phyloP scores from a whole-genome alignment of 768 basidiomycete species.

The Tephrocybe sp. region DNA sequence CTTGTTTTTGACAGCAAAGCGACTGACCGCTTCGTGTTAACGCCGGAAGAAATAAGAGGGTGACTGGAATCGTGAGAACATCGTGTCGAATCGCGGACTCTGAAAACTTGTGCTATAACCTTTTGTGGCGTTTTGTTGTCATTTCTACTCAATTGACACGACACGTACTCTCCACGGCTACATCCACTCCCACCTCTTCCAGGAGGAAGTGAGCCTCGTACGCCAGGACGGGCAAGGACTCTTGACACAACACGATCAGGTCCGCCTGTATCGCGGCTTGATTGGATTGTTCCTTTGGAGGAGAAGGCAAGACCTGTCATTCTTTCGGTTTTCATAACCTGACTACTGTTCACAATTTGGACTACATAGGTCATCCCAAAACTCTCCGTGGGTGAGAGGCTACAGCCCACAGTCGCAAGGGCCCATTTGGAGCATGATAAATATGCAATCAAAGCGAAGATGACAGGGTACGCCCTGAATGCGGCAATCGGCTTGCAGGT shows the following conservation, averaged over 20 bases:
- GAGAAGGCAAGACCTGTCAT: neutral
- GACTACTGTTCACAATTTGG: no score
- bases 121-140: neutral
- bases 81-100: neutral
- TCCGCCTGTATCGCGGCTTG: constrained; percentile 29
- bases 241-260: constrained; percentile 16
- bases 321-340: no score
- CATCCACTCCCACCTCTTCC: constrained; percentile 19
- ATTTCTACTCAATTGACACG: constrained; percentile 6
- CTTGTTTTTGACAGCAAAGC: no score
- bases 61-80: no score
- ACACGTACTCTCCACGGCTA: neutral
- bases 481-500: constrained; percentile 65
- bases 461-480: constrained; percentile 38
- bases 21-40: no score
- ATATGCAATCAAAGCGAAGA: constrained; percentile 44
- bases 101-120: neutral
- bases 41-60: no score
- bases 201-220: neutral
- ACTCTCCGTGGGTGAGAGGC: constrained; percentile 48
- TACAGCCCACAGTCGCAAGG: constrained; percentile 51
- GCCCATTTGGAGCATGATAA: constrained; percentile 48
- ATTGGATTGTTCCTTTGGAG: constrained; percentile 38
- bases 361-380: constrained; percentile 21
- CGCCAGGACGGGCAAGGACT: constrained; percentile 11